Base-by-base conservation (phyloP, 2,329 filamentous ascomycete species). In the Didymella keratinophila region DNA sequence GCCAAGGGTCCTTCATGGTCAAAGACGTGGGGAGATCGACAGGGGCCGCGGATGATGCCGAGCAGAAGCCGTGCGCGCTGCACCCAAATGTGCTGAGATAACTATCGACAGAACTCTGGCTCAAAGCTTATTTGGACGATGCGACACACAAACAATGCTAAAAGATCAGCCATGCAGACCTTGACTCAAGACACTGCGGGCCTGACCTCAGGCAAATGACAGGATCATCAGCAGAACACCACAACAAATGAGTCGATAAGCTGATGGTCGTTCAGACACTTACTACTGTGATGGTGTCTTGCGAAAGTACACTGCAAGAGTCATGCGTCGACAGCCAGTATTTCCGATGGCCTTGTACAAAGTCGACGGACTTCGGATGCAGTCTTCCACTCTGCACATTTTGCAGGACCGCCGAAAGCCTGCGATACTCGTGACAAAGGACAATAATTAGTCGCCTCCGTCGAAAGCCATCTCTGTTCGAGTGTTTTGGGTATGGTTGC, bases 1-100 rank as follows among this genome's bases (percentile, higher is more conserved):
- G 32, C 21, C 20, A 42, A 34, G 21, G 28, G n/a, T 43, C 34
- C 41, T 51, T 51, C 21, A 28, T 47, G 21, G 28, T 55, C 46
- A 39, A 47, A 51, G 32, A 11, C 18, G n/a, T 43, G 32, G 34
- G 34, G 56, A 18, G 56, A 59, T 59, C 56, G 56, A 55, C 52
- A 60, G 57, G 57, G 57, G 57, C 32, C 32, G 47, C 57, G 45
- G 52, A 32, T 44, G 21, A 44, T 37, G 28, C 27, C 52, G 30
- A 28, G 21, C 21, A 20, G 27, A 28, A 43, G n/a, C 36, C 47
- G 43, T 55, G 42, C 47, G 28, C 42, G 27, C 41, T 50, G 46
- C 34, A 12, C 21, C 23, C n/a, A 4, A 42, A 45, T n/a, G 21
- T 47, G 18, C 16, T 52, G 18, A 21, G 21, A 43, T 25, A 27